Evolutionary conservation across 2,329 filamentous ascomycete species (phyloP).

Genomic region (Fusarium sublunatum): DNA sequence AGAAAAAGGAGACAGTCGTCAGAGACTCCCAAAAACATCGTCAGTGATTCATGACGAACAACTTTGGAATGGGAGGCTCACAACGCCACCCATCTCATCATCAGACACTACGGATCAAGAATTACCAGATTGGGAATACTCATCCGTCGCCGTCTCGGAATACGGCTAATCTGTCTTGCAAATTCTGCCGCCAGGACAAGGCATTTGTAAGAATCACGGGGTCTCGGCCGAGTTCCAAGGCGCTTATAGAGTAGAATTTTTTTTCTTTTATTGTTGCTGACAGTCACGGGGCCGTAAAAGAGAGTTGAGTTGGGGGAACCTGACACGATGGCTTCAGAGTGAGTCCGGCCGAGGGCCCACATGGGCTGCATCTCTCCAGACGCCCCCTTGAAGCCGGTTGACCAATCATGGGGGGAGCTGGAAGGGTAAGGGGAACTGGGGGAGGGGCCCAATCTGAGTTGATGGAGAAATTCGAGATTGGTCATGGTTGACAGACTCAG

Average conservation of each 20-base stretch:
- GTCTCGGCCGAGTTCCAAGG: conserved; percentile 30
- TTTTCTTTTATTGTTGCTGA: not conserved
- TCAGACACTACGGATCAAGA: not conserved
- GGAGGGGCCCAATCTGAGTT: not conserved
- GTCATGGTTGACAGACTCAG: conserved; percentile 19
- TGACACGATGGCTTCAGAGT: conserved; percentile 36
- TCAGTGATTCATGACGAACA: conserved; percentile 13
- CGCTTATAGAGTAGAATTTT: not conserved
- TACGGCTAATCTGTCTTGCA: conserved; percentile 16
- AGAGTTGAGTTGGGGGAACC: conserved; percentile 16
- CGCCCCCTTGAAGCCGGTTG: not conserved
- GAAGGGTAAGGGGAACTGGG: conserved; percentile 24
- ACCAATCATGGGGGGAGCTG: conserved; percentile 17
- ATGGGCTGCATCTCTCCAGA: not conserved
- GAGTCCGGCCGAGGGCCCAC: conserved; percentile 33
- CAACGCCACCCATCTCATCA: conserved; percentile 17
- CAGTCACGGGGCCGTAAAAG: conserved; percentile 29
- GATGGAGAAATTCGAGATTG: no score
- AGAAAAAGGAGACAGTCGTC: conserved; percentile 7
- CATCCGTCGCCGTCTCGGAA: conserved; percentile 21
- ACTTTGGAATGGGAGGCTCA: conserved; percentile 23
- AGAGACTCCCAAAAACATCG: not conserved
- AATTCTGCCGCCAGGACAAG: not conserved
- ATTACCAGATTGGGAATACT: conserved; percentile 15
- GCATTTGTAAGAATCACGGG: conserved; percentile 2